Conservation (phyloP, 257 asterid species). For the Scutellaria barbata region DNA sequence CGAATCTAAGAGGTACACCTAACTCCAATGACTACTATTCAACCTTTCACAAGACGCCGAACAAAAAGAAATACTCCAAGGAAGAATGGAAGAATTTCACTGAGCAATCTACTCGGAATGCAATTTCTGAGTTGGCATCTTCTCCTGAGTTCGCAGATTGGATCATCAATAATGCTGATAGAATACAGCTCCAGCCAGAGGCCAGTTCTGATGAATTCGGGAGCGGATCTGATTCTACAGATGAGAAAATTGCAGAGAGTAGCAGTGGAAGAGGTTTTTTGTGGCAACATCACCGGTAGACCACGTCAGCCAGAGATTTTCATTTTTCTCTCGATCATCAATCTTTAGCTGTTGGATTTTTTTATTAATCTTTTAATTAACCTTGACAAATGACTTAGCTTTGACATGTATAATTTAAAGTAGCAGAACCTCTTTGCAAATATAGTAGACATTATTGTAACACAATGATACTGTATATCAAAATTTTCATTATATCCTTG, state of each 20-base stretch:
- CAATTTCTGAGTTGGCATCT: slow-evolving; percentile 66
- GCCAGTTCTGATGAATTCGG: slow-evolving; percentile 65
- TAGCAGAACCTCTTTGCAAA: not conserved
- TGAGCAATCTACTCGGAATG: slow-evolving; percentile 67
- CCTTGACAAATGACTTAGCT: not conserved
- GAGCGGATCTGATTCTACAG: slow-evolving; percentile 73
- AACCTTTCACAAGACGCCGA: slow-evolving; percentile 69
- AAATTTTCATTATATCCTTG: not conserved
- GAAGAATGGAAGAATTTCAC: slow-evolving; percentile 85
- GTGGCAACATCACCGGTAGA: slow-evolving; percentile 43
- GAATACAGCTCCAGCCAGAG: slow-evolving; percentile 60
- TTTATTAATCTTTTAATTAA: not conserved
- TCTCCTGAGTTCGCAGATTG: slow-evolving; percentile 83
- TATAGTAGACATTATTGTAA: not conserved
- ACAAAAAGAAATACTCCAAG: slow-evolving; percentile 59
- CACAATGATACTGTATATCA: not conserved
- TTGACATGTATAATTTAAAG: slow-evolving; percentile 8
- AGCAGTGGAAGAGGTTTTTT: slow-evolving; percentile 54
- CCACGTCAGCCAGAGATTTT: not conserved
- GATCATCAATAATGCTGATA: slow-evolving; percentile 61
- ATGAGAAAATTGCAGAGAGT: slow-evolving; percentile 58
- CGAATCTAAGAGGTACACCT: slow-evolving; percentile 34
- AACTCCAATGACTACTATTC: slow-evolving; percentile 49
- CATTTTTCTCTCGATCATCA: not conserved
- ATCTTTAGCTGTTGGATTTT: not conserved